These are phyloP conservation scores for Neurospora sp. DNA, from an alignment of 495 filamentous ascomycete species.

Conservation along the genomic window DNA sequence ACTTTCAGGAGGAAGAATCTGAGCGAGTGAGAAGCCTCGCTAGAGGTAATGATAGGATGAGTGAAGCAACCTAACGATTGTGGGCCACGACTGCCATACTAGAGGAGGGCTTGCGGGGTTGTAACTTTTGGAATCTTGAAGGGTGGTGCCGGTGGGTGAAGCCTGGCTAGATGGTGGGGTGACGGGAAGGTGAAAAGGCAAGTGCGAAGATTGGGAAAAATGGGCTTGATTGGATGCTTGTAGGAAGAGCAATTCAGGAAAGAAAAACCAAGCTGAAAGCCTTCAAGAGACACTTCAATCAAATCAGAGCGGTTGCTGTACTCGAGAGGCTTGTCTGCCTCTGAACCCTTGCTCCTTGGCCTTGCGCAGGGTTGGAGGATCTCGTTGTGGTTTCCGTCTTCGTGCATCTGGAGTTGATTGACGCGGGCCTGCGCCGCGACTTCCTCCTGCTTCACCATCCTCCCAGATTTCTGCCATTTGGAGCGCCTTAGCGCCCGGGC, in stretches of 20 bases:
- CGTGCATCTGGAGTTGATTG: background rate
- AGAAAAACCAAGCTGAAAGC: background rate
- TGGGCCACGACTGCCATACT: too few relatives aligned
- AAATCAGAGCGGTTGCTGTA: background rate
- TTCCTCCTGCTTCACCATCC: background rate
- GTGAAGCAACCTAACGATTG: background rate
- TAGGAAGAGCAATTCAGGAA: background rate
- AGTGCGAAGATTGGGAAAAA: background rate
- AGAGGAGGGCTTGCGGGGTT: background rate
- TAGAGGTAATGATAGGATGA: background rate
- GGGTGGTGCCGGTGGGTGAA: background rate
- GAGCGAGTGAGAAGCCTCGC: background rate
- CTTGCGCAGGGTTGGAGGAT: background rate
- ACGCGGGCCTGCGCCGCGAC: background rate
- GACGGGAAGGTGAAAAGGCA: background rate
- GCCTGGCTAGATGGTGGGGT: background rate
- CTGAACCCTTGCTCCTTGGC: background rate
- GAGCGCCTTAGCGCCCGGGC: too few relatives aligned
- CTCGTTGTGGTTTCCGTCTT: background rate
- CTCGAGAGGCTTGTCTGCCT: background rate
- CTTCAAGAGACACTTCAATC: background rate
- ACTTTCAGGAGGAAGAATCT: background rate
- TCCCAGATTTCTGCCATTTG: background rate
- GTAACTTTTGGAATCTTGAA: background rate
- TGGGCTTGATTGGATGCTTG: background rate